Evolutionary conservation across 2,329 filamentous ascomycete genomes (phyloP), one percentile per base, ranked within the genome.

Genomic region (Pseudogymnoascus sp.): DNA sequence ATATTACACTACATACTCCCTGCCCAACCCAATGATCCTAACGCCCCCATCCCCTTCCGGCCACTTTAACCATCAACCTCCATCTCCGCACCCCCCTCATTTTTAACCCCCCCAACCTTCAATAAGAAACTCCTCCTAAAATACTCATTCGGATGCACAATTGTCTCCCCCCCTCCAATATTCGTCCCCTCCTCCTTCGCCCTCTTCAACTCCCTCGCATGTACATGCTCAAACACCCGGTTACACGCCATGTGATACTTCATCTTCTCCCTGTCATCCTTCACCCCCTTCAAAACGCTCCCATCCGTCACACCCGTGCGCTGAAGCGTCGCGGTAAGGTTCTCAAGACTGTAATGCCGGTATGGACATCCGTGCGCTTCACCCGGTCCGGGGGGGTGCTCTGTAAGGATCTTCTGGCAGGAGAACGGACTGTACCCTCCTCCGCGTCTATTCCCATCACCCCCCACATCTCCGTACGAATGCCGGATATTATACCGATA

Each of bases 401-500:
- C 94, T 0, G 87, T 94, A 25, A 97, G 80, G 61, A 99, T 92
- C 77, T 95, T 97, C 72, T 97, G 93, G 74, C 94, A 99, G 62
- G 90, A 94, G 72, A 91, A 95, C 0, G 94, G 91, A 59, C 89
- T 90, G 74, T 97, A 97, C 18, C 93, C 93, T 62, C 89, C 84
- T 44, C 92, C 89, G 62, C 93, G 85, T 33, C 93, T 84, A 73
- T 96, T 97, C 18, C 86, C 82, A 75, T 97, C 93, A 64, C 93
- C 93, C 62, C 94, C 94, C 0, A 97, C 94, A 70, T 97, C 93
- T 68, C 94, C 94, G 74, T 97, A 99, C 0, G 82, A 76, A 80
- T 99, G 93, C n/a, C 92, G 89, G 64, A 97, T 85, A 74, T 99
- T 97, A 82, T 99, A 99, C 50, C 90, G 84, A 77, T 99, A 97